These are phyloP conservation scores for Agrocybe praecox DNA, from an alignment of 768 basidiomycete species.

Conservation along the genomic window DNA sequence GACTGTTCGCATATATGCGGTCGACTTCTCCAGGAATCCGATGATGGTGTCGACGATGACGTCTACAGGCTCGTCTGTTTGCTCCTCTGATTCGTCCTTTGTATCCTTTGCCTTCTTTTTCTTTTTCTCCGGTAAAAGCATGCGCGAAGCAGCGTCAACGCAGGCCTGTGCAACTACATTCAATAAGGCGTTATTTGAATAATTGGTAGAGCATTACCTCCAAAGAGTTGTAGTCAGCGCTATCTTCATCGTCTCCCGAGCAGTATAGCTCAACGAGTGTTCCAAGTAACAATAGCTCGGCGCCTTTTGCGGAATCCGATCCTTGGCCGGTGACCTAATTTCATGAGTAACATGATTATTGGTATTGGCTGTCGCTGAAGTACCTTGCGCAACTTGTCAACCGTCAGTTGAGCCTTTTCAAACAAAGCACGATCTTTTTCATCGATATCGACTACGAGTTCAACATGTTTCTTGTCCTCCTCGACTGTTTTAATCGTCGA, in stretches of 20 bases:
- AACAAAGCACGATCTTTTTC: conserved; percentile 55
- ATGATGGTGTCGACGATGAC: conserved; percentile 89
- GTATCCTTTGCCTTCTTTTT: conserved; percentile 40
- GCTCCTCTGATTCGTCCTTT: conserved; percentile 36
- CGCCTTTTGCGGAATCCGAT: conserved; percentile 65
- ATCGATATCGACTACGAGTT: conserved; percentile 50
- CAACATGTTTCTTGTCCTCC: conserved; percentile 70
- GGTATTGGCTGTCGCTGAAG: not conserved
- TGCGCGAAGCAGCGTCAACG: conserved; percentile 56
- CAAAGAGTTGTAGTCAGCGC: conserved; percentile 51
- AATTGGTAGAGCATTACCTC: conserved; percentile 46
- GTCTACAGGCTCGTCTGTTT: conserved; percentile 64
- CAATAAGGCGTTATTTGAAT: conserved; percentile 6
- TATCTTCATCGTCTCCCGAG: conserved; percentile 53
- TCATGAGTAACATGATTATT: not conserved
- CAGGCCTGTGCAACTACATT: conserved; percentile 47
- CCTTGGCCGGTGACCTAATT: conserved; percentile 26
- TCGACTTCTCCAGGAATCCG: conserved; percentile 84
- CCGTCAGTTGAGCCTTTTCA: conserved; percentile 43
- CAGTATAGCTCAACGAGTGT: conserved; percentile 76
- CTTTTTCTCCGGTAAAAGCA: conserved; percentile 47
- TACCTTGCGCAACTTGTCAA: conserved; percentile 49
- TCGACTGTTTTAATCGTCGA: conserved; percentile 57
- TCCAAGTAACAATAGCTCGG: conserved; percentile 70
- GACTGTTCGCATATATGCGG: conserved; percentile 76